Conservation (phyloP, 2,329 filamentous ascomycete genomes). For the Apiospora saccharicola region DNA sequence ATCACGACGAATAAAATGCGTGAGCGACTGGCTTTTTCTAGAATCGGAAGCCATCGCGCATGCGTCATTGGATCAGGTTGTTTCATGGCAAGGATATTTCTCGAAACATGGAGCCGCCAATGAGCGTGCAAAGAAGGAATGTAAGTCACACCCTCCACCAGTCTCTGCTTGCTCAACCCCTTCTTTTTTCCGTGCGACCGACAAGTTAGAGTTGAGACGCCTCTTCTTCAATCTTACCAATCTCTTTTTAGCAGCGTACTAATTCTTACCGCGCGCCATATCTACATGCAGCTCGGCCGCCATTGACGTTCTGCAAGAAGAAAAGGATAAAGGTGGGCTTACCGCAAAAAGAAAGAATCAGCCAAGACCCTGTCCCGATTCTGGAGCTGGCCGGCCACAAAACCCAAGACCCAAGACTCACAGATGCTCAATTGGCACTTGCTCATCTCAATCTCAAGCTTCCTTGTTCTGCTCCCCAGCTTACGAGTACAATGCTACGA, state of each 20-base stretch:
- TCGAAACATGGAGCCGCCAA: not conserved
- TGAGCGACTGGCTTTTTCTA: constrained; percentile 1
- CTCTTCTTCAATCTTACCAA: not conserved
- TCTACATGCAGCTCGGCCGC: not conserved
- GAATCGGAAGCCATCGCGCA: not conserved
- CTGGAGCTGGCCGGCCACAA: not conserved
- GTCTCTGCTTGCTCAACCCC: not conserved
- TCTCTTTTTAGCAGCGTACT: constrained; percentile 15
- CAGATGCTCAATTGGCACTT: constrained; percentile 11
- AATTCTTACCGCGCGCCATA: constrained; percentile 11
- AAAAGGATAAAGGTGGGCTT: constrained; percentile 6
- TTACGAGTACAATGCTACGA: constrained; percentile 4
- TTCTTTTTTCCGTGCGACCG: not conserved
- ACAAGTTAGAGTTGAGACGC: constrained; percentile 6
- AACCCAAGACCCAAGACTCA: not conserved
- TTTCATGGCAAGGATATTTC: constrained; percentile 7
- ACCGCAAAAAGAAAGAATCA: constrained; percentile 5
- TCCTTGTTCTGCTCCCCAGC: constrained; percentile 5
- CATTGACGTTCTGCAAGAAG: not conserved
- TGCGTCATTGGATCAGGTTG: constrained; percentile 13
- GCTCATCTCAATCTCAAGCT: constrained; percentile 13
- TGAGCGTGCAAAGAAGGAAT: not conserved
- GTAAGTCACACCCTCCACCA: constrained; percentile 6
- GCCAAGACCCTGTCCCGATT: constrained; percentile 2
- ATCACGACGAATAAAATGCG: not conserved